Evolutionary conservation across 2,329 filamentous ascomycete species (phyloP), one percentile per base, ranked within the genome.

Genomic region (Penicillium hordei): DNA sequence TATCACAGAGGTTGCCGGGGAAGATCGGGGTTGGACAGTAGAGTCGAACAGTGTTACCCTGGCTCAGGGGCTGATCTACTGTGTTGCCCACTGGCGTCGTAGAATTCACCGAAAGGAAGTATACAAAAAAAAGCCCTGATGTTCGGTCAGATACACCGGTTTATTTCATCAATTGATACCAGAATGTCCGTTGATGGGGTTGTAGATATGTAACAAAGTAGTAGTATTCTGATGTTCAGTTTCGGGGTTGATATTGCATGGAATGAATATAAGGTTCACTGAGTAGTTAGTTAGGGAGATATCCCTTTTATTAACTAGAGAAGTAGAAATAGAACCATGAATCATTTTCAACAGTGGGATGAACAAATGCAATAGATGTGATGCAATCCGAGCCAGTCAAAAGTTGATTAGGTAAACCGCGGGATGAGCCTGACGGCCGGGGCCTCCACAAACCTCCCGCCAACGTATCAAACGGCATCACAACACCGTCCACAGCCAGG

Each of bases 321-420:
- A 33, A 48, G 8, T 2, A 7, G 5, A 34, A 13, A 33, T 2
- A 34, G 15, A 25, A 13, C 1, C 3, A 17, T 7, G 2, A 7
- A 25, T n/a, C 9, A n/a, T 25, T 13, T 36, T 8, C 9, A 34
- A 50, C 19, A 15, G 6, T 7, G 19, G 17, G n/a, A 49, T 48
- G 19, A n/a, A 48, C 13, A 13, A 13, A 7, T 34, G 19, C 13
- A 17, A 33, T 13, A 17, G n/a, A 21, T 13, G 13, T 31, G 21
- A 36, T 52, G 36, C 33, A 45, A 34, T 44, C 40, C 7, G 5
- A 33, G 39, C 50, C 7, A 52, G 49, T 43, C 8, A 48, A 48
- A 48, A 31, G 5, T 9, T 50, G 45, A 49, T 55, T 55, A 55
- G 34, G 45, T 50, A 55, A 55, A 53, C 27, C 38, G 46, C 38